A percentile compares a stretch with the other conserved stretches of the same genome.
These are phyloP conservation scores for Solanum chmielewskii DNA, from an alignment of 257 asterid genomes.

Conservation along the genomic window DNA sequence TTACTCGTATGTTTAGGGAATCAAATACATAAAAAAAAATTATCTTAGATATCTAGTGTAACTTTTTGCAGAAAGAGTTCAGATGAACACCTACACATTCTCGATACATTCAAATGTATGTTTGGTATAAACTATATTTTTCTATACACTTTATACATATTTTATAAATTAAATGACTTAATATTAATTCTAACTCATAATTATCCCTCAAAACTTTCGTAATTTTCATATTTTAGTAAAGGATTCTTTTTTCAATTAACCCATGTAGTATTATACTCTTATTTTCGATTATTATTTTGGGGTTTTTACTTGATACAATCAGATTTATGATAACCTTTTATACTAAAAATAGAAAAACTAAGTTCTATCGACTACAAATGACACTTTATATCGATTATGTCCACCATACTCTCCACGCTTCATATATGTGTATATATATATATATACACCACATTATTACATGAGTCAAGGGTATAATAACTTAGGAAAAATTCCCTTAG, in stretches of 20 bases:
- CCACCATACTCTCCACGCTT: background rate
- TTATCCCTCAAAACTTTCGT: background rate
- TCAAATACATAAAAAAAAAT: no score
- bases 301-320: background rate
- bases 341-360: no score
- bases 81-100: background rate
- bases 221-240: background rate
- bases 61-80: no score
- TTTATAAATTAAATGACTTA: background rate
- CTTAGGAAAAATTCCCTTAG: background rate
- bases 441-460: background rate
- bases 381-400: background rate
- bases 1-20: background rate
- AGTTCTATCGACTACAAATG: background rate
- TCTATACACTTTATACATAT: background rate
- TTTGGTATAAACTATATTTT: no score
- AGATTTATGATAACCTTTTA: background rate
- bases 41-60: background rate
- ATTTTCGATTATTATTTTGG: background rate
- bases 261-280: background rate
- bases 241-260: background rate
- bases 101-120: background rate
- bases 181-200: background rate
- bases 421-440: no score
- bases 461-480: background rate